These are phyloP conservation scores for Boletus bicolor DNA, from an alignment of 768 basidiomycete species.

Conservation along the genomic window DNA sequence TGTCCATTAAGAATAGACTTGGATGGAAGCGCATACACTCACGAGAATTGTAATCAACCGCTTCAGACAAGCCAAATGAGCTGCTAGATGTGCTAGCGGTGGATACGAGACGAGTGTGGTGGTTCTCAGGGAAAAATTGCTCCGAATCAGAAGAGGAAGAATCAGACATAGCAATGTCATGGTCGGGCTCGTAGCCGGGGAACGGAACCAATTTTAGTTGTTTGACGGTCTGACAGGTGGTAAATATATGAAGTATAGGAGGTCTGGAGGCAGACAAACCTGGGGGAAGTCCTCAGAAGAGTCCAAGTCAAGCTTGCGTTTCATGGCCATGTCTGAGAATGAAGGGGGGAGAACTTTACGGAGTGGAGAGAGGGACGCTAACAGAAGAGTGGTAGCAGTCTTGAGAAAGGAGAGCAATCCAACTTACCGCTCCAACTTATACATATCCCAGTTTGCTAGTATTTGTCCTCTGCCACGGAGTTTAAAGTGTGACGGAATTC, in stretches of 20 bases:
- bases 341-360: slow-evolving; percentile 8
- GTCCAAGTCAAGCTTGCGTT: slow-evolving; percentile 71
- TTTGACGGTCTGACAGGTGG: slow-evolving; percentile 48
- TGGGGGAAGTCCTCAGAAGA: slow-evolving; percentile 49
- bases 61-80: slow-evolving; percentile 48
- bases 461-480: slow-evolving; percentile 29
- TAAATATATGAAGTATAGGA: slow-evolving; percentile 15
- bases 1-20: not conserved
- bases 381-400: slow-evolving; percentile 11
- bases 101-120: slow-evolving; percentile 64
- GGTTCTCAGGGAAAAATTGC: slow-evolving; percentile 47
- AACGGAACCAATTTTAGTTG: slow-evolving; percentile 75
- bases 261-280: slow-evolving; percentile 34
- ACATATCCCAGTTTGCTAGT: slow-evolving; percentile 24
- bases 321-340: slow-evolving; percentile 55
- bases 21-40: slow-evolving; percentile 24
- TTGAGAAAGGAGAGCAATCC: slow-evolving; percentile 25
- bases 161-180: slow-evolving; percentile 69
- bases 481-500: slow-evolving; percentile 15
- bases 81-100: slow-evolving; percentile 56
- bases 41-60: slow-evolving; percentile 47
- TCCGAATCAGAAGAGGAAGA: slow-evolving; percentile 53
- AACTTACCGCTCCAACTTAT: slow-evolving; percentile 33
- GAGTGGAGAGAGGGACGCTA: slow-evolving; percentile 1
- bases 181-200: slow-evolving; percentile 59